phyloP scores from a whole-genome alignment of 2,329 filamentous ascomycete genomes.

The Aspergillus persii region DNA sequence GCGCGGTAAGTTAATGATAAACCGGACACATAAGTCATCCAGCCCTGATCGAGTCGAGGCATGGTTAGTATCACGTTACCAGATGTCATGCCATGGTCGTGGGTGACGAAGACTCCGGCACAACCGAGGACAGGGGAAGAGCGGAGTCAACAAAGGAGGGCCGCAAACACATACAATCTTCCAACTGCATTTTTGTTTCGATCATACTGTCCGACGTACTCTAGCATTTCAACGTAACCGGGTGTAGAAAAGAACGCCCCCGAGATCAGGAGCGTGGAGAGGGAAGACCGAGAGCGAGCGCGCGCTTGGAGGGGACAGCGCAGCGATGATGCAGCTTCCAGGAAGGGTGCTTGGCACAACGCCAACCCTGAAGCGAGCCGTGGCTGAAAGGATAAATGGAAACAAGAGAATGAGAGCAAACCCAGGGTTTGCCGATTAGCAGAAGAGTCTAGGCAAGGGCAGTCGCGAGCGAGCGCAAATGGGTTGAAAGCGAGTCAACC shows the following conservation, averaged over 20 bases:
- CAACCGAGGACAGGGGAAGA: not conserved
- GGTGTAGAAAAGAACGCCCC: conserved; percentile 22
- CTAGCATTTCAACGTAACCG: conserved; percentile 57
- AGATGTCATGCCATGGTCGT: not conserved
- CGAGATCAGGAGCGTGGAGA: conserved; percentile 19
- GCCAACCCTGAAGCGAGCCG: conserved; percentile 25
- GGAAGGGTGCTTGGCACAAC: conserved; percentile 25
- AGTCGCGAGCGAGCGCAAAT: not conserved
- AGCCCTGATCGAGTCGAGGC: conserved; percentile 61
- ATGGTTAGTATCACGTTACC: conserved; percentile 19
- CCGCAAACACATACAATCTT: conserved; percentile 68
- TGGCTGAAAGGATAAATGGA: conserved; percentile 4
- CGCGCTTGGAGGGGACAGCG: conserved; percentile 17
- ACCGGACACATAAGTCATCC: conserved; percentile 96
- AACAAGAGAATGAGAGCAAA: not conserved
- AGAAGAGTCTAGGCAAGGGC: not conserved
- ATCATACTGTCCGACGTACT: conserved; percentile 64
- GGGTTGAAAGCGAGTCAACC: not conserved
- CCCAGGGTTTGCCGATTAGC: conserved; percentile 6
- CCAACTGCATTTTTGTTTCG: conserved; percentile 76
- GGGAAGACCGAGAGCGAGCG: conserved; percentile 16
- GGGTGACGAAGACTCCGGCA: not conserved
- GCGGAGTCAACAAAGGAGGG: not conserved
- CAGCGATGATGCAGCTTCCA: conserved; percentile 26
- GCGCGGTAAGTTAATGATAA: conserved; percentile 93